These are phyloP conservation scores for Mycena venus DNA, from an alignment of 768 basidiomycete genomes.

Conservation along the genomic window DNA sequence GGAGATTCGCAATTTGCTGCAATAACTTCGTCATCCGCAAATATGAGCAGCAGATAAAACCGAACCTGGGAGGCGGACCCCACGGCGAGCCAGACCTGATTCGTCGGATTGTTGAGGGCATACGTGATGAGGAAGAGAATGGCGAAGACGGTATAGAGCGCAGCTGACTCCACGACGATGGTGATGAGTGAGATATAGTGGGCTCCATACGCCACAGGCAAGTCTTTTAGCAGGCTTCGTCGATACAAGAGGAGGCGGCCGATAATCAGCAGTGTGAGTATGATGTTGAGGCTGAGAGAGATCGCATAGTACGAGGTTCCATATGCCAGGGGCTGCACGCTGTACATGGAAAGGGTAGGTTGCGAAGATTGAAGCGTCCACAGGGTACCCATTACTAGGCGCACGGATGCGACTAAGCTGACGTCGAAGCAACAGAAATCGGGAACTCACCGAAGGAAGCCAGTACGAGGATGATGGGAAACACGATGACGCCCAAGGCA, in stretches of 20 bases:
- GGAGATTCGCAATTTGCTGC: conserved; percentile 53
- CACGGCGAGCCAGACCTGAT: conserved; percentile 53
- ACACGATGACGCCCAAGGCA: conserved; percentile 47
- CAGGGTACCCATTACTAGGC: conserved; percentile 54
- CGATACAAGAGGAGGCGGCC: conserved; percentile 51
- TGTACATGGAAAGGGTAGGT: conserved; percentile 56
- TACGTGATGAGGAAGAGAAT: conserved; percentile 57
- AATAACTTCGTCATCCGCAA: neutral
- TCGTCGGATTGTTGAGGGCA: conserved; percentile 54
- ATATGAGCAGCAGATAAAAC: neutral
- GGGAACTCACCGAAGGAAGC: conserved; percentile 55
- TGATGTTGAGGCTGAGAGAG: conserved; percentile 56
- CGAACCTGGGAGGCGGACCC: conserved; percentile 52
- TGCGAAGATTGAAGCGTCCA: conserved; percentile 60
- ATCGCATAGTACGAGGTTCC: conserved; percentile 56
- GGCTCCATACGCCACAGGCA: conserved; percentile 49
- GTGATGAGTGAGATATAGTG: conserved; percentile 53
- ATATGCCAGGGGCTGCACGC: conserved; percentile 47
- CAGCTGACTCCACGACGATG: conserved; percentile 60
- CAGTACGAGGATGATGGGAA: conserved; percentile 54
- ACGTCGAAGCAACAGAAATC: neutral
- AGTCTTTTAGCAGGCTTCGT: conserved; percentile 39
- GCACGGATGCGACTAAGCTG: neutral
- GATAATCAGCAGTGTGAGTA: conserved; percentile 55
- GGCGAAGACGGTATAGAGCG: conserved; percentile 57